Evolutionary conservation across 2,329 filamentous ascomycete genomes (phyloP).

Genomic region (Aspergillus sergii): DNA sequence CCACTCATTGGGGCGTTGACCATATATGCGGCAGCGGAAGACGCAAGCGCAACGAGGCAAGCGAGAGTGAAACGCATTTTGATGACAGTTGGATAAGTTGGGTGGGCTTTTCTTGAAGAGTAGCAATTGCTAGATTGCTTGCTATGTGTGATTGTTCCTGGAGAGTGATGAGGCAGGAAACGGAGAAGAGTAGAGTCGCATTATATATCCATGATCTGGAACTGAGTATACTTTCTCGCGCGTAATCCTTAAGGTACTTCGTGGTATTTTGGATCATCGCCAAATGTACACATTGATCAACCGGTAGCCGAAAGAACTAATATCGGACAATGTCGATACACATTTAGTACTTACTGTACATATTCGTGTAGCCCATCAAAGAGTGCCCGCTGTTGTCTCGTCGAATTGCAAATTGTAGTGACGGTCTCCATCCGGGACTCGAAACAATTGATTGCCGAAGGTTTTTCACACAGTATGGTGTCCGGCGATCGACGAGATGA

Average conservation of each 20-base stretch:
- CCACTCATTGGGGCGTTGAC: neutral
- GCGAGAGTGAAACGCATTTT: neutral
- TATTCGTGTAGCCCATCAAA: neutral
- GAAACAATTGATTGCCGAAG: neutral
- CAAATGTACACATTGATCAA: neutral
- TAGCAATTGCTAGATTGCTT: accelerated
- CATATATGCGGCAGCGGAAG: neutral
- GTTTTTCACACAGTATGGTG: neutral
- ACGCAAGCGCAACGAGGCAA: neutral
- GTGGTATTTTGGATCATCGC: neutral
- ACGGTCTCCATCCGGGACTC: neutral
- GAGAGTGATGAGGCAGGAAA: neutral
- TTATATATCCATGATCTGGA: neutral
- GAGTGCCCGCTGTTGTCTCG: neutral
- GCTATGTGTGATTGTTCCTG: neutral
- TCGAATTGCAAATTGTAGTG: neutral
- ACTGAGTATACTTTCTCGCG: accelerated
- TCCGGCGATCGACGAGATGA: neutral
- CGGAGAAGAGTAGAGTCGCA: accelerated
- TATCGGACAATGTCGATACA: accelerated
- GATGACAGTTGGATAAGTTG: accelerated
- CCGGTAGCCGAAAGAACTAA: neutral
- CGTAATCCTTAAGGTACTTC: accelerated
- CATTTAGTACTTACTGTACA: neutral
- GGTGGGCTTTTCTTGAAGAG: neutral